Evolutionary conservation across 805 yeast genomes (phyloP).

Genomic region (Metschnikowia shivogae): DNA sequence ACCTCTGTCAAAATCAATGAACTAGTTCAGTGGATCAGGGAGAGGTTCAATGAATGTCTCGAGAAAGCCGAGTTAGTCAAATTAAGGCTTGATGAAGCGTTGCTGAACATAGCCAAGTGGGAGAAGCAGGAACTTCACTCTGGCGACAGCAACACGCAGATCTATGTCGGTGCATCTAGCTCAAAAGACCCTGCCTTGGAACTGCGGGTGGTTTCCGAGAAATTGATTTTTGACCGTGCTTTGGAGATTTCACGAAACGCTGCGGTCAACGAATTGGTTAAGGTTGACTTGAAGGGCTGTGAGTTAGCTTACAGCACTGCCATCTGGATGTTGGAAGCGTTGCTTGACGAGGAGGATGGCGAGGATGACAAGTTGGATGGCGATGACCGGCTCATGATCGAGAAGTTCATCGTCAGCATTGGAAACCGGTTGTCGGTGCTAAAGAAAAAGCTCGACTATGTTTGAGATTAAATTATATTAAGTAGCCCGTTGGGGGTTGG

Average conservation of each 20-base stretch:
- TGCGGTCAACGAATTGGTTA: slow-evolving; percentile 79
- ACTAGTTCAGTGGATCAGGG: slow-evolving; percentile 89
- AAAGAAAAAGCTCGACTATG: slow-evolving; percentile 47
- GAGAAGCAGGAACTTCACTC: neutral
- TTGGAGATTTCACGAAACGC: slow-evolving; percentile 89
- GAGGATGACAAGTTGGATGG: slow-evolving; percentile 51
- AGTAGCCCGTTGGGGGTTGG: slow-evolving; percentile 2
- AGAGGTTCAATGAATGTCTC: slow-evolving; percentile 79
- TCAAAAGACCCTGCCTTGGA: slow-evolving; percentile 3
- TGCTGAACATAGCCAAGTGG: slow-evolving; percentile 26
- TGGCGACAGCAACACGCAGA: slow-evolving; percentile 4
- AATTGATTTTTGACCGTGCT: slow-evolving; percentile 86
- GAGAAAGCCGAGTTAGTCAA: slow-evolving; percentile 83
- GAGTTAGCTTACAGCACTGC: slow-evolving; percentile 88
- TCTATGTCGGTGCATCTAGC: slow-evolving; percentile 11
- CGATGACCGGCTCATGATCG: slow-evolving; percentile 72
- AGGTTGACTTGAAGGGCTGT: slow-evolving; percentile 70
- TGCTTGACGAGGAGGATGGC: slow-evolving; percentile 47
- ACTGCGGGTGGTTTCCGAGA: slow-evolving; percentile 62
- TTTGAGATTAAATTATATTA: slow-evolving; percentile 5
- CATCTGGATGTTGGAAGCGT: slow-evolving; percentile 91
- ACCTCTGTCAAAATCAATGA: slow-evolving; percentile 48
- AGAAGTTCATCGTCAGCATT: slow-evolving; percentile 76
- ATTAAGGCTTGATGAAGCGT: slow-evolving; percentile 50
- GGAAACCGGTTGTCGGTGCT: slow-evolving; percentile 74